Percentiles rank a stretch among this genome's conserved stretches.
Conservation (phyloP, 176 grass and related monocot species). For the Oryza punctata region DNA sequence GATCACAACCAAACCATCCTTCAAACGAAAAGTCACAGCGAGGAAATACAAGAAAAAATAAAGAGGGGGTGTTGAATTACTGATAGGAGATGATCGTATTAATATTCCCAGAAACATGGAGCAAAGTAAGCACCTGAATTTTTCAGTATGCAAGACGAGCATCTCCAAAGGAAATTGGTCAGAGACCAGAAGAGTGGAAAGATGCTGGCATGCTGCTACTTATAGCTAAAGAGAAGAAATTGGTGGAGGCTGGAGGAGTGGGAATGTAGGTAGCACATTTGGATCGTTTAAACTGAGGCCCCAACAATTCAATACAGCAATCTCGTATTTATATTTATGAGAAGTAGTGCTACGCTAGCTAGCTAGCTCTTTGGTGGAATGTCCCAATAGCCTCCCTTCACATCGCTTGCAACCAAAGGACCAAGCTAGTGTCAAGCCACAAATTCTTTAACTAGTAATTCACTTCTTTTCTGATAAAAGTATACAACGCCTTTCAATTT, state of each 20-base stretch:
- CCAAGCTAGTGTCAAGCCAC: neutral
- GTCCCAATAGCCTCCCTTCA: conserved; percentile 40
- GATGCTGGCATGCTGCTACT: conserved; percentile 34
- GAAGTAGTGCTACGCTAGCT: conserved; percentile 22
- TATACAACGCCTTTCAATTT: neutral
- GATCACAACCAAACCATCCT: conserved; percentile 3
- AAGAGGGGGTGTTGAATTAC: neutral
- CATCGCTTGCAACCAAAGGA: conserved; percentile 36
- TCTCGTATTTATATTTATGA: neutral
- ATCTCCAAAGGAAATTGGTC: conserved; percentile 17
- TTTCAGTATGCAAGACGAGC: conserved; percentile 26
- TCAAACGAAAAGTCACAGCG: neutral
- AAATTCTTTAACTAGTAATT: conserved; percentile 12
- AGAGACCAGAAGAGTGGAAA: conserved; percentile 25
- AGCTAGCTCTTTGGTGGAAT: conserved; percentile 31
- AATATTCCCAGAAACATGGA: neutral
- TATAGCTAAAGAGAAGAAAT: conserved; percentile 39
- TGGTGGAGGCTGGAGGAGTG: neutral
- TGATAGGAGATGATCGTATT: neutral
- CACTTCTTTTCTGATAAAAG: neutral
- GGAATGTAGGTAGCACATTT: conserved; percentile 37
- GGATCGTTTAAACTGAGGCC: conserved; percentile 18
- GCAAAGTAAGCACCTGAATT: conserved; percentile 11
- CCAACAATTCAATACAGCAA: conserved; percentile 16
- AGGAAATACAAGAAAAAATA: neutral